Conservation (phyloP, 495 filamentous ascomycete species). For the Opeltia flavorubescens region DNA sequence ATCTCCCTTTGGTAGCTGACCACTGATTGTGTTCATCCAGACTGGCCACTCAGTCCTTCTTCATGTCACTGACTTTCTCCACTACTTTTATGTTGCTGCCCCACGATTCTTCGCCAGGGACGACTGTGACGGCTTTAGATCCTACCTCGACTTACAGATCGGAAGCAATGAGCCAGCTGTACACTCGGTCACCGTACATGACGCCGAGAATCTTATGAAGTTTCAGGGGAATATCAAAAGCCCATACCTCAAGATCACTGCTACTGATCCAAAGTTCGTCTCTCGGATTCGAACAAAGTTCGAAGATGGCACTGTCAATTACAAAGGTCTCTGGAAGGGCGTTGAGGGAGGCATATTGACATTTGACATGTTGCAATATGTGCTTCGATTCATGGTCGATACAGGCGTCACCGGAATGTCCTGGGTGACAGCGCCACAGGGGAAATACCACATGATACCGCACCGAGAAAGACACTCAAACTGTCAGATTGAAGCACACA, state of each 20-base stretch:
- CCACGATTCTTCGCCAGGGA: conserved; percentile 63
- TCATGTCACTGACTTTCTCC: conserved; percentile 89
- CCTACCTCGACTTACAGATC: conserved; percentile 62
- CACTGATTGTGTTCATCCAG: conserved; percentile 20
- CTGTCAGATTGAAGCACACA: conserved; percentile 85
- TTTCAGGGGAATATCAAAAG: conserved; percentile 87
- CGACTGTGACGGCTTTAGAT: conserved; percentile 62
- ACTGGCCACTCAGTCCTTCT: conserved; percentile 84
- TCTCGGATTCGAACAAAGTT: conserved; percentile 54
- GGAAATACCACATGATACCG: conserved; percentile 53
- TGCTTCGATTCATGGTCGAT: conserved; percentile 96
- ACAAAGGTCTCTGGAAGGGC: conserved; percentile 74
- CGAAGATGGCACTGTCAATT: conserved; percentile 61
- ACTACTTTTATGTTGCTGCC: conserved; percentile 90
- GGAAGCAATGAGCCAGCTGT: conserved; percentile 49
- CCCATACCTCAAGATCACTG: conserved; percentile 84
- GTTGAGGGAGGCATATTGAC: conserved; percentile 59
- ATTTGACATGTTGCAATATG: conserved; percentile 89
- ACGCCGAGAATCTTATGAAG: conserved; percentile 79
- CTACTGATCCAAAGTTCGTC: conserved; percentile 75
- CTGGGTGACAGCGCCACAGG: conserved; percentile 78
- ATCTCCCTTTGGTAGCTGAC: background rate
- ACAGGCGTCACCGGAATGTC: conserved; percentile 84
- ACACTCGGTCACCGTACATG: conserved; percentile 59
- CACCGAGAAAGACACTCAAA: conserved; percentile 57